Percentiles rank a stretch among this genome's conserved stretches.
Evolutionary conservation across 2,329 filamentous ascomycete species (phyloP).

Genomic region (Xylaria sp.): DNA sequence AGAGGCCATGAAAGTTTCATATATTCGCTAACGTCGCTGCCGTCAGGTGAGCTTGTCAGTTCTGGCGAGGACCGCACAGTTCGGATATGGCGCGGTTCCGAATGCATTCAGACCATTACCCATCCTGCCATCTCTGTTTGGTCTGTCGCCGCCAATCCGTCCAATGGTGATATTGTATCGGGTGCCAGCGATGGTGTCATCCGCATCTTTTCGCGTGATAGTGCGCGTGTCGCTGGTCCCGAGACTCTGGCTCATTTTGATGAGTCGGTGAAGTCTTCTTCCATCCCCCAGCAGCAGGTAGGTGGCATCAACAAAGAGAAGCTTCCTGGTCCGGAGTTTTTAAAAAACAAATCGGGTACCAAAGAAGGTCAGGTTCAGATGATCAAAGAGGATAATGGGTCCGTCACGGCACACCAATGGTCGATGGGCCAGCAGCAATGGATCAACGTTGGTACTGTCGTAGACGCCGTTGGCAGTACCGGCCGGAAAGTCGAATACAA

Average conservation of each 20-base stretch:
- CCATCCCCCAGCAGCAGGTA: conserved; percentile 87
- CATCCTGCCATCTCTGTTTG: conserved; percentile 97
- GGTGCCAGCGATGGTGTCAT: conserved; percentile 90
- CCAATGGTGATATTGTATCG: conserved; percentile 91
- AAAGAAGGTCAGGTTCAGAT: conserved; percentile 97
- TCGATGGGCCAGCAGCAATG: conserved; percentile 77
- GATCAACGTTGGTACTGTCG: conserved; percentile 92
- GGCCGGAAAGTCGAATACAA: conserved; percentile 80
- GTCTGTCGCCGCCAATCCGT: conserved; percentile 83
- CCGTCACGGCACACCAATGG: conserved; percentile 89
- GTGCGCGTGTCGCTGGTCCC: conserved; percentile 74
- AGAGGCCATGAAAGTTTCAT: conserved; percentile 95
- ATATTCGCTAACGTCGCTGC: conserved; percentile 81
- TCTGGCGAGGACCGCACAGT: conserved; percentile 95
- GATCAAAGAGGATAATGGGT: conserved; percentile 84
- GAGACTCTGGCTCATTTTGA: conserved; percentile 79
- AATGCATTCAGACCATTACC: conserved; percentile 94
- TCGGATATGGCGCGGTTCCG: conserved; percentile 82
- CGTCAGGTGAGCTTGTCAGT: conserved; percentile 88
- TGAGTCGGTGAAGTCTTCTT: conserved; percentile 80
- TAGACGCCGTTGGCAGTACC: conserved; percentile 85
- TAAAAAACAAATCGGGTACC: conserved; percentile 83
- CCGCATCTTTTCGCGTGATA: conserved; percentile 81
- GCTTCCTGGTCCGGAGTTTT: conserved; percentile 86
- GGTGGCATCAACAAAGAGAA: conserved; percentile 90